Evolutionary conservation across 164 flowering plant species (phyloP).

Genomic region (Magnolia changhungtana): DNA sequence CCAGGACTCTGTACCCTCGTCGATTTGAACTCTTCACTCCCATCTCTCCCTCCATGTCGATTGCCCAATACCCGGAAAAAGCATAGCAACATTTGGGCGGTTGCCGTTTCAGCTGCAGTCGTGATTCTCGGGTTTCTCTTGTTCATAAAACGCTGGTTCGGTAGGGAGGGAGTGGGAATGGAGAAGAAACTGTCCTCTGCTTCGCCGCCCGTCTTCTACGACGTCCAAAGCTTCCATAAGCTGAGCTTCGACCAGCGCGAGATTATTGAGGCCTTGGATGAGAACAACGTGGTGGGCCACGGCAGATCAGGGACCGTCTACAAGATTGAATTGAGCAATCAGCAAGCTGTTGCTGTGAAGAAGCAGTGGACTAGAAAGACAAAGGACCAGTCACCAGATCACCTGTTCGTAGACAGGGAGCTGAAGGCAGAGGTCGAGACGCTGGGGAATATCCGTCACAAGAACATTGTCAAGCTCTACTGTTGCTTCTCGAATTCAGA

Average conservation of each 20-base stretch:
- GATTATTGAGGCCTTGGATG: conserved; percentile 62
- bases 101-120: conserved; percentile 40
- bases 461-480: conserved; percentile 84
- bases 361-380: conserved; percentile 62
- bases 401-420: conserved; percentile 48
- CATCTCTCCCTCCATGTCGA: conserved; percentile 52
- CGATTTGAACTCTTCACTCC: conserved; percentile 28
- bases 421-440: conserved; percentile 88
- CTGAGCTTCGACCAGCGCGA: conserved; percentile 60
- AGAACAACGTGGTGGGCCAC: conserved; percentile 83
- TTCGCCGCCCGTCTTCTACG: conserved; percentile 52
- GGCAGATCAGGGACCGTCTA: conserved; percentile 97
- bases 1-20: conserved; percentile 61
- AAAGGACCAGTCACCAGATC: conserved; percentile 50
- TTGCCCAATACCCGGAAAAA: conserved; percentile 32
- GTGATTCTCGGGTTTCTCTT: conserved; percentile 47
- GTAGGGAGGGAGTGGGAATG: conserved; percentile 28
- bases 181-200: conserved; percentile 46
- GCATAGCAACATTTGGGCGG: conserved; percentile 48
- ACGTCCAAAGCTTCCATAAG: conserved; percentile 75
- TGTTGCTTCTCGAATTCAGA: conserved; percentile 71
- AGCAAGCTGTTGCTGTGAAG: conserved; percentile 82
- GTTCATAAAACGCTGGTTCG: conserved; percentile 44
- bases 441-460: conserved; percentile 86
- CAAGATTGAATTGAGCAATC: conserved; percentile 60